These are phyloP conservation scores for Wickerhamiella bombiphila DNA, from an alignment of 805 yeast genomes.

Conservation along the genomic window DNA sequence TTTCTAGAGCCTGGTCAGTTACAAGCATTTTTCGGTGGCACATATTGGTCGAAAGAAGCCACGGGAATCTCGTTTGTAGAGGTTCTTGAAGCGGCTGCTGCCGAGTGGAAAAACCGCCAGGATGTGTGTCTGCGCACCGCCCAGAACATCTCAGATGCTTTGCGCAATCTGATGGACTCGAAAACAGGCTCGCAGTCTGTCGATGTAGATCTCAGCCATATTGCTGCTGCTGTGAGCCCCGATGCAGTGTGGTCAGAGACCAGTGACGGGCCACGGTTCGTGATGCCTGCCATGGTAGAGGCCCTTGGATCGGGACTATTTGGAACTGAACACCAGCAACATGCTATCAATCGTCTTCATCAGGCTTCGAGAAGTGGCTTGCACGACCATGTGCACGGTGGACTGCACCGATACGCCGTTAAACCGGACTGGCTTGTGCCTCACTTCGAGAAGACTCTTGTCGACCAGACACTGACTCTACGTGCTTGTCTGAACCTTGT, in stretches of 20 bases:
- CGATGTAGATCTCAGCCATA: neutral
- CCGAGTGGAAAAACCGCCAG: conserved; percentile 22
- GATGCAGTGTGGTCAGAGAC: conserved; percentile 16
- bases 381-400: conserved; percentile 26
- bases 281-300: conserved; percentile 21
- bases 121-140: conserved; percentile 21
- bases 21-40: conserved; percentile 27
- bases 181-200: conserved; percentile 11
- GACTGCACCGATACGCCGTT: conserved; percentile 26
- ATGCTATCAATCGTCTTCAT: conserved; percentile 19
- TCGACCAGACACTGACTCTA: conserved; percentile 26
- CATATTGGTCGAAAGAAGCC: conserved; percentile 23
- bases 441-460: conserved; percentile 27
- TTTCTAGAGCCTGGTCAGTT: conserved; percentile 24
- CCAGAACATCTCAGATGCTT: conserved; percentile 12
- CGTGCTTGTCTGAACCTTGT: conserved; percentile 21
- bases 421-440: conserved; percentile 29
- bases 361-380: conserved; percentile 25
- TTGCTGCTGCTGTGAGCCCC: conserved; percentile 2
- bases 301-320: conserved; percentile 15
- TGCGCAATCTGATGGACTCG: conserved; percentile 17
- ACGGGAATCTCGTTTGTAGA: conserved; percentile 15
- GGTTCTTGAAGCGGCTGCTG: conserved; percentile 20
- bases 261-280: conserved; percentile 26
- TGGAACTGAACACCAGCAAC: conserved; percentile 9